Evolutionary conservation across 208 protist genomes (phyloP), one percentile per base, ranked within the genome.

Genomic region (Tetramitus jugosus): DNA sequence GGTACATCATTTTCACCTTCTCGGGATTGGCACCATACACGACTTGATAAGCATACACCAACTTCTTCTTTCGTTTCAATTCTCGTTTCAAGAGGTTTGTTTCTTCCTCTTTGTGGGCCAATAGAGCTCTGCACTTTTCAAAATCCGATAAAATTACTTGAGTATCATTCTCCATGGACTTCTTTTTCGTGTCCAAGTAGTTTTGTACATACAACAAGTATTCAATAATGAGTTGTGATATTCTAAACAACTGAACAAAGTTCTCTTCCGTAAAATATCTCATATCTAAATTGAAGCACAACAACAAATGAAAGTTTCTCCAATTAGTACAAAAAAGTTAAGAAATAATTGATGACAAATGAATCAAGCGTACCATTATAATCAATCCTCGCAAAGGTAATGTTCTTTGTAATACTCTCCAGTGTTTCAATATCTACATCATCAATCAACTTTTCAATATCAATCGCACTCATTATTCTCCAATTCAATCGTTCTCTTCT

Each of bases 201-300:
- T 71, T 71, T n/a, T 71, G 65, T 40, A 71, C 65, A 31, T 71
- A 71, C 1, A 71, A 13, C n/a, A 71, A 49, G 20, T 71, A 71
- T n/a, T 71, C 65, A 49, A 71, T 71, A 29, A 71, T 71, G 43
- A 71, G 35, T 71, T 71, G 65, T 37, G 65, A 45, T 49, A 71
- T 4, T 31, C 65, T 71, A 33, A 71, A 71, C 0, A 71, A 23
- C 8, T 71, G 65, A 35, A 49, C 65, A 71, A 71, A 71, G 49
- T 42, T 71, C 2, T 29, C 14, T 49, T 71, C 65, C 23, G 43
- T 71, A 49, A 71, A 71, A 71, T 71, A 71, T n/a, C 65, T 46
- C 7, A 71, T 31, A 71, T 71, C 49, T 56, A 56, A n/a, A n/a
- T n/a, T n/a, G n/a, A n/a, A n/a, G n/a, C n/a, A n/a, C n/a, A n/a